These are phyloP conservation scores for Salvia hispanica DNA, from an alignment of 257 asterid species.

Conservation along the genomic window DNA sequence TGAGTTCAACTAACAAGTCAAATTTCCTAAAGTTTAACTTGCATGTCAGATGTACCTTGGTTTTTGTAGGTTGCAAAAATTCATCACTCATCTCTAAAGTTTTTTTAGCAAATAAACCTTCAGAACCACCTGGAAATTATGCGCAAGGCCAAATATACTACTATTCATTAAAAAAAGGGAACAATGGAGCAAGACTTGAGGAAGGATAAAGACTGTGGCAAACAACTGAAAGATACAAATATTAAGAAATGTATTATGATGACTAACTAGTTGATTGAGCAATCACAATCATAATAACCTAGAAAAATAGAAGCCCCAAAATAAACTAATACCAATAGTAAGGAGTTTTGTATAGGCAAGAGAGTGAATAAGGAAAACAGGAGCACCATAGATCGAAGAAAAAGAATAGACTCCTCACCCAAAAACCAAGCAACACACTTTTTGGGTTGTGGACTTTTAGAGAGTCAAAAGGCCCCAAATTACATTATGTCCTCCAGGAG, in stretches of 20 bases:
- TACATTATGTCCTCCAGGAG: constrained; percentile 98
- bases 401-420: constrained; percentile 45
- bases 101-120: constrained; percentile 92
- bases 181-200: neutral
- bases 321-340: neutral
- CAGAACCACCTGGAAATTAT: constrained; percentile 75
- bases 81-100: constrained; percentile 80
- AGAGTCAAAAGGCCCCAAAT: constrained; percentile 92
- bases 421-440: constrained; percentile 80
- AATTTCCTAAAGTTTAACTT: neutral
- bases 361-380: neutral
- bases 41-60: constrained; percentile 55
- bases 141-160: neutral
- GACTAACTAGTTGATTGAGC: neutral
- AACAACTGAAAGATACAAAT: neutral
- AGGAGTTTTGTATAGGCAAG: neutral
- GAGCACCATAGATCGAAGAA: constrained; percentile 7
- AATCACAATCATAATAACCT: neutral
- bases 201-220: neutral
- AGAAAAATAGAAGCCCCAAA: neutral
- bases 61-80: constrained; percentile 89
- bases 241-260: neutral
- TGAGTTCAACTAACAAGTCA: constrained; percentile 5
- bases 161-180: neutral
- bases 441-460: constrained; percentile 75